Evolutionary conservation across 2,329 filamentous ascomycete genomes (phyloP).

Genomic region (Penicillium capsulatum): DNA sequence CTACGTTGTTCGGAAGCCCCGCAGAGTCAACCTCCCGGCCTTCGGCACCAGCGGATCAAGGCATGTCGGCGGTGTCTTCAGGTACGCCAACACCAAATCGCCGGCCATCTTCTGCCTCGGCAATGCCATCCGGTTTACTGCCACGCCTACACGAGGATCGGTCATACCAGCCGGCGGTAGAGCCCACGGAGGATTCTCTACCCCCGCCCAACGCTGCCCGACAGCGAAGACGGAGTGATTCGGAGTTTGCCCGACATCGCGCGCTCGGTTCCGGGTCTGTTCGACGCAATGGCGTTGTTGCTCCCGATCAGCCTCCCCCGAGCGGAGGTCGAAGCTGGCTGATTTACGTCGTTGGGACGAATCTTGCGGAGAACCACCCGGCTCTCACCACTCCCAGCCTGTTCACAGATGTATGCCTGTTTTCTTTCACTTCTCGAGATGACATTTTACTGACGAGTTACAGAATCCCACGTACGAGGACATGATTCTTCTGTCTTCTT

Average conservation of each 20-base stretch:
- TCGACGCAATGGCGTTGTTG: slow-evolving; percentile 61
- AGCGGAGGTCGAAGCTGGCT: slow-evolving; percentile 62
- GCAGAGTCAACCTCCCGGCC: slow-evolving; percentile 59
- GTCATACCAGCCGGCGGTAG: slow-evolving; percentile 33
- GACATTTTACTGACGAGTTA: not conserved
- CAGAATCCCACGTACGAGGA: slow-evolving; percentile 65
- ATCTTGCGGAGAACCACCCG: slow-evolving; percentile 65
- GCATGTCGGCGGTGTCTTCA: slow-evolving; percentile 53
- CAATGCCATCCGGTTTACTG: slow-evolving; percentile 35
- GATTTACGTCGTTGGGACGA: slow-evolving; percentile 67
- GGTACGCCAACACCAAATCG: slow-evolving; percentile 49
- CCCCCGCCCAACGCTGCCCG: slow-evolving; percentile 42
- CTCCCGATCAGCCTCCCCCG: slow-evolving; percentile 50
- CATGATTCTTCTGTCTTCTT: slow-evolving; percentile 64
- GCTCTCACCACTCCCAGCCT: slow-evolving; percentile 66
- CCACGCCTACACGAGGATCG: slow-evolving; percentile 40
- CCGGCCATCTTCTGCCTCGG: slow-evolving; percentile 47
- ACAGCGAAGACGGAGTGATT: slow-evolving; percentile 56
- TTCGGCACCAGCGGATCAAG: slow-evolving; percentile 59
- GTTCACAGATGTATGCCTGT: slow-evolving; percentile 63
- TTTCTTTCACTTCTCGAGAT: not conserved
- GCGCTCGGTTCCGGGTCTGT: slow-evolving; percentile 59
- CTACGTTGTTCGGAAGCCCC: slow-evolving; percentile 52
- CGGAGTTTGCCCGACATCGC: slow-evolving; percentile 53
- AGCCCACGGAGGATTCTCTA: slow-evolving; percentile 43